Evolutionary conservation across 345 rosid species (phyloP).

Genomic region (Eucalyptus melliodora): DNA sequence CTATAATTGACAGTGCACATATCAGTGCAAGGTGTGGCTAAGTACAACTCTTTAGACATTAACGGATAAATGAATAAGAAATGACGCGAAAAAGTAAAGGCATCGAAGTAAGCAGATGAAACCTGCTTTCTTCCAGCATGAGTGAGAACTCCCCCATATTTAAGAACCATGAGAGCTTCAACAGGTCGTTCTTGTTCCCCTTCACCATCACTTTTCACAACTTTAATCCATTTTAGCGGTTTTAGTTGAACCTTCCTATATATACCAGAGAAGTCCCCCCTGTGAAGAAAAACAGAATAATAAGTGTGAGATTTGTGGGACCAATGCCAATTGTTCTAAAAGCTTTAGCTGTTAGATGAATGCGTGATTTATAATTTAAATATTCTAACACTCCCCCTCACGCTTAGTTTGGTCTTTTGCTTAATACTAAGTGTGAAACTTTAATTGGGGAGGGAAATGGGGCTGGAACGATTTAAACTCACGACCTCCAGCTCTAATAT

Average conservation of each 20-base stretch:
- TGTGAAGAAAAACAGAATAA: slow-evolving; percentile 9
- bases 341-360: no score
- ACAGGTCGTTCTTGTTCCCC: slow-evolving; percentile 95
- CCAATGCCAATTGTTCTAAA: no score
- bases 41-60: background rate
- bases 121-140: slow-evolving; percentile 99
- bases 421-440: no score
- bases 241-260: slow-evolving; percentile 97
- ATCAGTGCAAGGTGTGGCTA: background rate
- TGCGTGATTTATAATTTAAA: no score
- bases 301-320: no score
- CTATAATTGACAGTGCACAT: background rate
- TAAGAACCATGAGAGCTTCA: slow-evolving; percentile 98
- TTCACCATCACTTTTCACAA: slow-evolving; percentile 65
- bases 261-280: slow-evolving; percentile 99
- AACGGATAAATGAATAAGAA: background rate
- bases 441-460: no score
- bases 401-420: no score
- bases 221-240: slow-evolving; percentile 89
- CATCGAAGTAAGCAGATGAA: background rate
- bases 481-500: no score
- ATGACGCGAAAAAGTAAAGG: background rate
- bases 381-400: no score
- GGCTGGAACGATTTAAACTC: no score
- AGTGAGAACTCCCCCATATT: slow-evolving; percentile 98